Evolutionary conservation across 1,284 basidiomycete genomes (phyloP), one percentile per base, ranked within the genome.

Genomic region (Termitomyces sp.): DNA sequence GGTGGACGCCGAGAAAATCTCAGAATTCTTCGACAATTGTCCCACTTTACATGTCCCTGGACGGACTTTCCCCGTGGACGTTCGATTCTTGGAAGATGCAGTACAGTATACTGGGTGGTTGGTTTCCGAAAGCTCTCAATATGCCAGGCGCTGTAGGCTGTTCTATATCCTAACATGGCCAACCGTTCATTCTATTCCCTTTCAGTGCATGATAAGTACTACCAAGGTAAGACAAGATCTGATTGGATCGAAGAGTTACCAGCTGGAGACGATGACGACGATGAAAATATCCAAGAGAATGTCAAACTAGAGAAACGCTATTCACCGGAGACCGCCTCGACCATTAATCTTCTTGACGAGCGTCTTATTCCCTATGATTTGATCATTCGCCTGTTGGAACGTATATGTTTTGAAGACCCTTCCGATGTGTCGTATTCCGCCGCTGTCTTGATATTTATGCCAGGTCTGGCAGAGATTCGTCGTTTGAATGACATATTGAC

Each of bases 61-160:
- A 1, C 83, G 97, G n/a, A 98, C 95, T 0, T 99, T 94, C 75
- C 96, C 97, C 8, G 97, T 99, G 10, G 86, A 92, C 47, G 80
- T 91, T 17, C 79, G 83, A 47, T 99, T 86, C 66, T 76, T 99
- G 8, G 97, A 99, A 70, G 97, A 99, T 70, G 94, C 92, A 0
- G 80, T 99, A 26, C 90, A 99, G 70, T 77, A 83, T 55, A 86
- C 89, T 10, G 76, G 82, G n/a, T 99, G 95, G 88, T 78, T 82
- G 19, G 83, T 99, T 57, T 77, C 81, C n/a, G 87, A 92, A 62
- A 82, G 79, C 48, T 98, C 95, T 0, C 89, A 84, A 1, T 98
- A 95, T 69, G 93, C 92, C 4, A 77, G 84, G 50, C 81, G 84
- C 60, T 66, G 90, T 90, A 65, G 61, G 81, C 73, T 39, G 30